Evolutionary conservation across 345 rosid species (phyloP), one percentile per base, ranked within the genome.

Genomic region (Rhodomyrtus tomentosa): DNA sequence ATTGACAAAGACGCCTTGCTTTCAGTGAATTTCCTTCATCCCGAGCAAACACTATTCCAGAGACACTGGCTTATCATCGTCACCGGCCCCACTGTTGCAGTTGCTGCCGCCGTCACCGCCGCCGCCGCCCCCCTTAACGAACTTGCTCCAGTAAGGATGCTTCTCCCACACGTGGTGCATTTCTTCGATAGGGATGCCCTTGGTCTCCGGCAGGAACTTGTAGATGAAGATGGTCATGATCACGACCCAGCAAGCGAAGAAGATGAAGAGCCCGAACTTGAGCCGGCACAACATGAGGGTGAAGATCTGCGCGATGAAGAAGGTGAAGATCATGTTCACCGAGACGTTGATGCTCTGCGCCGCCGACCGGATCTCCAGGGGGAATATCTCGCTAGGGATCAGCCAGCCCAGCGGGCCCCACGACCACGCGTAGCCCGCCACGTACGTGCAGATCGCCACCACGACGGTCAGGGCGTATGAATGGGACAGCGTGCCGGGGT

Each of bases 331-430:
- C 95, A 91, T 91, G 89, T 91, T 91, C 3, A 91, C 92, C 14
- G 92, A 45, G 2, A 91, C 93, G 45, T 86, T 91, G 54, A 93
- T 87, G 82, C 91, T 87, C 83, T 91, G 95, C 27, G 92, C 95
- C 3, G 96, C 94, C 29, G 94, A 93, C 32, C 96, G 83, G 82
- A 93, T 83, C 86, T 93, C 96, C 45, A 93, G 76, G 40, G 95
- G 95, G 83, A 91, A 90, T 32, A 92, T 93, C 82, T 92, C 96
- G 80, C 95, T 93, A 1, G 95, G 96, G 27, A 93, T 93, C 32
- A 93, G 24, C 95, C 95, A 92, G 7, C 95, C 93, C 14, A 93
- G 85, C 4, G 96, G 96, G 14, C 96, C 96, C 96, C 96, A 93
- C 15, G 96, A 93, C 93, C 93, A 92, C 0, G 96, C 95, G 82